Evolutionary conservation across 306 rosid genomes (phyloP), one percentile per base, ranked within the genome.

Genomic region (Fagus crenata): DNA sequence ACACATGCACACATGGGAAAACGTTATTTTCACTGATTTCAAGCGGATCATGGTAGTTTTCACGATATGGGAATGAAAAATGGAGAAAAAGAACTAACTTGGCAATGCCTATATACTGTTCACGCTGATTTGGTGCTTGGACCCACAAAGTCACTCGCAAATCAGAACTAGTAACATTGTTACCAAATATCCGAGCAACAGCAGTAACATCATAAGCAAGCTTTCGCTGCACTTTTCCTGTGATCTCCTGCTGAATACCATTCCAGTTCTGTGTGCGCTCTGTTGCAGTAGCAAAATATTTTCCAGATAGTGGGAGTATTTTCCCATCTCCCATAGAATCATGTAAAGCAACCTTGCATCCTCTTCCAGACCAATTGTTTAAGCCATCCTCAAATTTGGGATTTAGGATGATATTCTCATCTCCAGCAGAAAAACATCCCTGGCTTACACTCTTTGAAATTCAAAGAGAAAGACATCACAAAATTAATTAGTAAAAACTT

Each of bases 231-330:
- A 95, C 91, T 84, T 89, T 81, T 83, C 82, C 92, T 4, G 96
- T 95, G 82, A 95, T 89, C 75, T 95, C 98, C 78, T 89, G 98
- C 85, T 95, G 97, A 81, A 95, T 89, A 28, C 97, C 98, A 42
- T 89, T 92, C 98, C 97, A 92, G 85, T 77, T 92, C 81, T 90
- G 97, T 0, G 91, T 88, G 49, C 97, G 93, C 77, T 89, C 93
- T 4, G 92, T 90, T 70, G 96, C 97, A 67, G 96, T 55, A 54
- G 91, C 93, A 87, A 95, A 92, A 78, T 71, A 78, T 56, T 92
- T 95, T 22, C 98, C 98, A 46, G 83, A 75, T 73, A 73, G 81
- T 3, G 96, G 97, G 40, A 95, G 81, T 43, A 90, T 81, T 81
- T 95, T 92, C 40, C 96, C 96, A 42, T 86, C 89, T 80, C 78